Base-by-base conservation (phyloP, 2,329 filamentous ascomycete species). In the Clarireedia homoeocarpa region DNA sequence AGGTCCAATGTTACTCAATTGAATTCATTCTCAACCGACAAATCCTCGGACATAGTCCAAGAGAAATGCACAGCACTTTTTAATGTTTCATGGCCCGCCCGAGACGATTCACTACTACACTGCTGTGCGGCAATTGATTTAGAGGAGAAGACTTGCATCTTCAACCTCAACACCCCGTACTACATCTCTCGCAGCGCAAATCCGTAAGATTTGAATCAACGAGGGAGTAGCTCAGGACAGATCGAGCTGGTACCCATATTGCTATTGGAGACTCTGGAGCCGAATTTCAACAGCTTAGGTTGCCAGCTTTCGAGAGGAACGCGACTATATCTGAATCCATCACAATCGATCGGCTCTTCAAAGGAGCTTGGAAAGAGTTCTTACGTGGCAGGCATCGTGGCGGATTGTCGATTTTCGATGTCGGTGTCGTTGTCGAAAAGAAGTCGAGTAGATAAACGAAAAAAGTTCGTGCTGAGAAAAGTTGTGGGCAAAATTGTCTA, bases 111-210 rank as follows among this genome's bases (percentile, higher is more conserved):
- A 66, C 58, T 61, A 67, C 72, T 54, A 4, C 45, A 54, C 49
- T n/a, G 44, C 3, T 57, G 70, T 71, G 73, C 77, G 82, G 85
- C 84, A 85, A 86, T 90, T 64, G 23, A 76, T 89, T 92, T 90
- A 64, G 81, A 84, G 80, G 83, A 81, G 86, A 89, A 90, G 77
- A 76, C 62, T 59, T 53, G 58, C 60, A 61, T 66, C 76, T 90
- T 89, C 85, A 86, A 74, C 85, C 80, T 85, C 88, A 91, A 91
- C 76, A 85, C 86, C 88, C 84, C 79, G 73, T 71, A 72, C 75
- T 72, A 73, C 77, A 71, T 82, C 80, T 85, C 81, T 82, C 77
- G 72, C 70, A 69, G 70, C 67, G 67, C 77, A 80, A 74, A 71
- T 72, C 73, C 71, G 63, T 69, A 75, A 75, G 69, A 72, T 73